These are phyloP conservation scores for Sarocladiaceae sp. DNA, from an alignment of 2,329 filamentous ascomycete genomes.

Conservation along the genomic window DNA sequence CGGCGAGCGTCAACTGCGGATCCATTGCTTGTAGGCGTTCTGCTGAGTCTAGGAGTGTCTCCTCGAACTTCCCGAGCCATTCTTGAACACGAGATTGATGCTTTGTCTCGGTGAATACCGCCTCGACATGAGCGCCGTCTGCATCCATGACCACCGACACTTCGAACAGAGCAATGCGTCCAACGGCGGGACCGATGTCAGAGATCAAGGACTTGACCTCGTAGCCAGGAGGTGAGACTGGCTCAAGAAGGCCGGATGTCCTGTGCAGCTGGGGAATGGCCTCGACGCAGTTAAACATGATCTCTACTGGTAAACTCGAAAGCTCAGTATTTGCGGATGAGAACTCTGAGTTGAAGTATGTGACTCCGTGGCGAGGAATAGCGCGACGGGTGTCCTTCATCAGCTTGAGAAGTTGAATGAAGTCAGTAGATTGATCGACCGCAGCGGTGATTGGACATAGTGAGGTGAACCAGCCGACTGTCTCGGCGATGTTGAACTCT, in stretches of 20 bases:
- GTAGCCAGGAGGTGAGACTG: constrained; percentile 36
- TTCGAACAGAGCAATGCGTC: constrained; percentile 47
- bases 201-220: constrained; percentile 33
- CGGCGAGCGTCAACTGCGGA: constrained; percentile 45
- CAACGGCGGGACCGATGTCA: constrained; percentile 40
- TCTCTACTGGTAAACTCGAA: constrained; percentile 46
- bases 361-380: constrained; percentile 38
- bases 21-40: constrained; percentile 34
- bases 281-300: constrained; percentile 55
- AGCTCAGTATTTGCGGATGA: constrained; percentile 20
- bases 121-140: constrained; percentile 37
- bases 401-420: constrained; percentile 46
- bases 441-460: constrained; percentile 47
- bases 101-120: constrained; percentile 38
- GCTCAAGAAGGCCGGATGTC: constrained; percentile 44
- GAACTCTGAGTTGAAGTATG: constrained; percentile 45
- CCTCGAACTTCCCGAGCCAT: constrained; percentile 46
- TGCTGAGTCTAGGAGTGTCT: constrained; percentile 40
- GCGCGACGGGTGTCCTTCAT: constrained; percentile 48
- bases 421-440: constrained; percentile 39
- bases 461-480: constrained; percentile 58
- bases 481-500: constrained; percentile 49
- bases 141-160: constrained; percentile 43
- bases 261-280: constrained; percentile 43
- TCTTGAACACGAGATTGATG: constrained; percentile 38